These are phyloP conservation scores for Talaromyces sp. DNA, from an alignment of 2,329 filamentous ascomycete genomes.

Conservation along the genomic window DNA sequence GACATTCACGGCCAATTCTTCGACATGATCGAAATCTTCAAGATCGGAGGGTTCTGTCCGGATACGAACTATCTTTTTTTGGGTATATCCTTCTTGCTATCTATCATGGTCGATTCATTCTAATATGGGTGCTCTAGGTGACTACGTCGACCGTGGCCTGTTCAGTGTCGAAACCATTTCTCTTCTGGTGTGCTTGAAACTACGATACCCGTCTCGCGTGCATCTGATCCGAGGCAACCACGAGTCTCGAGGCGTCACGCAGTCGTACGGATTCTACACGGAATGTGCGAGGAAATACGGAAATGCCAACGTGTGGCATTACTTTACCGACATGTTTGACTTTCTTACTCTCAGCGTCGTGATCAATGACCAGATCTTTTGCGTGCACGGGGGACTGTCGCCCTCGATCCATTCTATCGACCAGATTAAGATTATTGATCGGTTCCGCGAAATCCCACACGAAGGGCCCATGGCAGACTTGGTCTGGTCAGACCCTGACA, in stretches of 20 bases:
- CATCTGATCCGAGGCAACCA: conserved; percentile 97
- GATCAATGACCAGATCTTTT: conserved; percentile 98
- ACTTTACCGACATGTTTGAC: conserved; percentile 99
- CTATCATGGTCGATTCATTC: conserved; percentile 4
- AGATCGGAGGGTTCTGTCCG: conserved; percentile 93
- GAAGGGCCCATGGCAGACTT: conserved; percentile 99
- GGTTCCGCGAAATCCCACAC: conserved; percentile 96
- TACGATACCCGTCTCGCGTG: conserved; percentile 92
- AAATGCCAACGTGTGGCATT: conserved; percentile 98
- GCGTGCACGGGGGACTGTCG: conserved; percentile 87
- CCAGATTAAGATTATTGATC: conserved; percentile 99
- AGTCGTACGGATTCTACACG: conserved; percentile 98
- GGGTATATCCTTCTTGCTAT: conserved; percentile 52
- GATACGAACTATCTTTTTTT: conserved; percentile 98
- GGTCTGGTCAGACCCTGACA: conserved; percentile 96
- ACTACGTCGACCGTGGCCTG: conserved; percentile 97
- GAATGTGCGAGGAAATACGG: conserved; percentile 98
- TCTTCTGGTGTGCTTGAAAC: conserved; percentile 90
- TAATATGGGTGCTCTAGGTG: conserved; percentile 53
- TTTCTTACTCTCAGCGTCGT: conserved; percentile 95
- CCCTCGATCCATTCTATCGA: conserved; percentile 96
- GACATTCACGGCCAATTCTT: conserved; percentile 99
- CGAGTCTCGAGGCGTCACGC: conserved; percentile 93
- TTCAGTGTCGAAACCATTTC: conserved; percentile 99
- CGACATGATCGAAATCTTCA: conserved; percentile 98